Evolutionary conservation across 208 protist species (phyloP), one percentile per base, ranked within the genome.

Genomic region (Leptomonas seymouri): DNA sequence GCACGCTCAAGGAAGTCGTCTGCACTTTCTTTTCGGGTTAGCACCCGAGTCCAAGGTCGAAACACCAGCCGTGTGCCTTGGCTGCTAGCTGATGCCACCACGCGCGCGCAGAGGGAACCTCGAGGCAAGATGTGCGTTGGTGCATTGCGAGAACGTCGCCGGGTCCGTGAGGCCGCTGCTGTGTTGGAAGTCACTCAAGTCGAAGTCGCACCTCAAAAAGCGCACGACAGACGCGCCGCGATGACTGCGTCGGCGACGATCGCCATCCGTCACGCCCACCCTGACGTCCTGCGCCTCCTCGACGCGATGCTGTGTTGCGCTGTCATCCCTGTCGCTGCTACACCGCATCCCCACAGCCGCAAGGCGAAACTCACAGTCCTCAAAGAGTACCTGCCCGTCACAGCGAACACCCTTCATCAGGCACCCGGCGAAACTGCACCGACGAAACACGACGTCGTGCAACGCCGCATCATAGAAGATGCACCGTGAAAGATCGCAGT

Each of bases 151-250:
- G 74, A 93, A 93, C 0, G 50, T 25, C 20, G 62, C 49, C 21
- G 74, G 39, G 34, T 67, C 42, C 44, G 46, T 69, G 16, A 89
- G 41, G 9, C 62, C 62, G 51, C 67, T 59, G 68, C 81, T 82
- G 46, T 76, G 80, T 23, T 84, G 74, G 64, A 94, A 94, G 50
- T 84, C 80, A 28, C 66, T 53, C 55, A 94, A 57, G 62, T 94
- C 89, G 62, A 94, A 89, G 65, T 91, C 80, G 58, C 89, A 91
- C 1, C 59, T 36, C 11, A 83, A 41, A 70, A 93, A 93, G 7
- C 70, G 21, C 25, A 92, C 63, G 14, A 56, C 49, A 18, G 36
- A 3, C 21, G 5, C 31, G 14, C 67, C 2, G 12, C 21, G 34
- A 21, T 12, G 36, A 11, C 3, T 36, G 36, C 55, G 20, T 1